These are phyloP conservation scores for Mesembryanthemum crystallinum DNA, from an alignment of 148 eudicot species.

Conservation along the genomic window DNA sequence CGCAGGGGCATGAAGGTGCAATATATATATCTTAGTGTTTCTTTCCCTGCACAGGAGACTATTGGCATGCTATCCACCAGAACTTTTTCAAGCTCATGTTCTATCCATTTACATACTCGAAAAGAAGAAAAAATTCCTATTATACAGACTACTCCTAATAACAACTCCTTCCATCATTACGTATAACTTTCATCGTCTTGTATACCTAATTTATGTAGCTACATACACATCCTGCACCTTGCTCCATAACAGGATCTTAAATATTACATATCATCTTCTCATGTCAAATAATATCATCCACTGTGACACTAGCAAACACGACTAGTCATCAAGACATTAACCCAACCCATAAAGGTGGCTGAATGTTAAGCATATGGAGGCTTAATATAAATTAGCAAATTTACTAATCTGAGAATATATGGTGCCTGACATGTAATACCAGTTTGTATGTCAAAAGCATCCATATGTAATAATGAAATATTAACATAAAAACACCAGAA, in stretches of 20 bases:
- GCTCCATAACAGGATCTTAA: not conserved
- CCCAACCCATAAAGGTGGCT: not conserved
- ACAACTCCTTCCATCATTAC: too few species aligned
- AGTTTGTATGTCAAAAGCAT: not conserved
- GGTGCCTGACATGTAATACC: not conserved
- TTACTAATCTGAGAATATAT: not conserved
- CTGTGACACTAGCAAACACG: not conserved
- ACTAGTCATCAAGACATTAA: not conserved
- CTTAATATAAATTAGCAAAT: not conserved
- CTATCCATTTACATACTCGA: not conserved
- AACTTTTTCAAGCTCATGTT: conserved; percentile 12
- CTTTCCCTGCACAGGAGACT: conserved; percentile 18
- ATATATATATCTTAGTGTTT: conserved; percentile 17
- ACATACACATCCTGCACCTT: not conserved
- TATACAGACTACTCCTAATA: too few species aligned
- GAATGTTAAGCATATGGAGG: not conserved
- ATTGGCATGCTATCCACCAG: conserved; percentile 21
- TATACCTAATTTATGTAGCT: not conserved
- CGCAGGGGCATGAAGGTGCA: conserved; percentile 12
- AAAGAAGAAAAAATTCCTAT: not conserved
- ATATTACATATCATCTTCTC: too few species aligned
- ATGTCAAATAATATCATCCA: too few species aligned
- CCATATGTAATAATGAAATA: not conserved
- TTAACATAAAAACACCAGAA: too few species aligned
- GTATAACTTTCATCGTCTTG: too few species aligned